Evolutionary conservation across 2,329 filamentous ascomycete genomes (phyloP).

Genomic region (Cladosporium cucumerinum): DNA sequence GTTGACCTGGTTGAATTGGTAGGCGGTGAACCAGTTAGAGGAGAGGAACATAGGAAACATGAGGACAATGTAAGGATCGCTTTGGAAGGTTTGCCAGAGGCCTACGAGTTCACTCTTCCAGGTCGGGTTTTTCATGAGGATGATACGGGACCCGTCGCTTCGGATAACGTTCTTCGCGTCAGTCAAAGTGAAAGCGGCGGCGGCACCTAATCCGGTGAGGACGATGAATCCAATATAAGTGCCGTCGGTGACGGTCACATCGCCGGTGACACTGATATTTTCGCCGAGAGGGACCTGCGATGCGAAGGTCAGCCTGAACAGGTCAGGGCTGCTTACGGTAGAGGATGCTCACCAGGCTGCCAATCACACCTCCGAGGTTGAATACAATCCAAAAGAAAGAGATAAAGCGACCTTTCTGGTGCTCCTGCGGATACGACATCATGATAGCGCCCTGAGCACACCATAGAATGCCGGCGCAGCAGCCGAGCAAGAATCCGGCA

Average conservation of each 20-base stretch:
- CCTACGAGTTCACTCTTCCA: constrained; percentile 77
- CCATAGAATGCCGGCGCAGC: constrained; percentile 78
- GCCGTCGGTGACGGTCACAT: constrained; percentile 65
- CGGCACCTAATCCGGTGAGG: constrained; percentile 69
- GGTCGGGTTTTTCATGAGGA: constrained; percentile 85
- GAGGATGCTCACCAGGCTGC: neutral
- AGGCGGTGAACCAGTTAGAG: constrained; percentile 77
- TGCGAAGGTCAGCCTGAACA: neutral
- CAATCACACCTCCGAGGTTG: constrained; percentile 66
- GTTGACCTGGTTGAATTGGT: constrained; percentile 70
- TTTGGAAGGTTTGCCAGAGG: constrained; percentile 66
- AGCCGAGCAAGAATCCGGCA: constrained; percentile 69
- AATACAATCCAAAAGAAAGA: constrained; percentile 94
- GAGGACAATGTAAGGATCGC: constrained; percentile 68
- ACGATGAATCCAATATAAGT: constrained; percentile 87
- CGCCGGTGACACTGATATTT: constrained; percentile 56
- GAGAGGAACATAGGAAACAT: constrained; percentile 80
- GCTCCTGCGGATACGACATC: constrained; percentile 83
- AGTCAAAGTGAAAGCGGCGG: constrained; percentile 65
- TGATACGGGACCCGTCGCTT: constrained; percentile 71
- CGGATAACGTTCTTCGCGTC: constrained; percentile 71
- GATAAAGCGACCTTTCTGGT: constrained; percentile 82
- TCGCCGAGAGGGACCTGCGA: constrained; percentile 69
- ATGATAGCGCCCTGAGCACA: constrained; percentile 79
- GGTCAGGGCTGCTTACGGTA: neutral